phyloP scores from a whole-genome alignment of 2,329 filamentous ascomycete species.

The Colletotrichum sp. region DNA sequence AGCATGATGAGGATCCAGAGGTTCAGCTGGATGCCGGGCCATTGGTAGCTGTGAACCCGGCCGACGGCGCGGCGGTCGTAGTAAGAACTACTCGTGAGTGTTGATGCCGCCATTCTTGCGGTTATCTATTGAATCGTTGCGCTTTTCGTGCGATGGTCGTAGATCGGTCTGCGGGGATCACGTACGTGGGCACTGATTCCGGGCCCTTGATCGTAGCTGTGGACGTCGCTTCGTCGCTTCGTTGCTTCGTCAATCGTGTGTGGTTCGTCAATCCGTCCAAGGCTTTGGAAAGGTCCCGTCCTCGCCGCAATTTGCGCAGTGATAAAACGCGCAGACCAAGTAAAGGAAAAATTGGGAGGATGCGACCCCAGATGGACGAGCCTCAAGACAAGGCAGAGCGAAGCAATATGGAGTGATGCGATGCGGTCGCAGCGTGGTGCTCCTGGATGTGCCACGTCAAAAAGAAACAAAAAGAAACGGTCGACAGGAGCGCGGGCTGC shows the following conservation, averaged over 20 bases:
- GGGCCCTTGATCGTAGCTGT: neutral
- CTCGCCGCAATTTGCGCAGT: neutral
- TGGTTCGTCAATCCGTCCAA: neutral
- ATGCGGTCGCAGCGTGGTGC: neutral
- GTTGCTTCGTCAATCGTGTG: neutral
- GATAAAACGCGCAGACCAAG: neutral
- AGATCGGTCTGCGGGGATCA: neutral
- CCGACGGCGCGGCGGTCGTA: constrained; percentile 48
- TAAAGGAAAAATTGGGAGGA: neutral
- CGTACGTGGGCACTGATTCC: neutral
- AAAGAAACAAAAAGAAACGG: neutral
- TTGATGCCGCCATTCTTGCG: constrained; percentile 34
- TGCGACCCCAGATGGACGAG: neutral
- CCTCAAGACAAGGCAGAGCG: neutral
- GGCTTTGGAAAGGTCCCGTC: neutral
- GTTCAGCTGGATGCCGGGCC: constrained; percentile 71
- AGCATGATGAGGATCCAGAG: constrained; percentile 73
- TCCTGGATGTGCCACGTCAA: neutral
- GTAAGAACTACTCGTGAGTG: constrained; percentile 45
- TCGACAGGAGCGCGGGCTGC: neutral
- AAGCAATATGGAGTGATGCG: neutral
- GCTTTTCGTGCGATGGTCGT: neutral
- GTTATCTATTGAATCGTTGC: neutral
- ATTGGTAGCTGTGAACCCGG: constrained; percentile 66
- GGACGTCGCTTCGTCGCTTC: neutral